A percentile compares a stretch with the other conserved stretches of the same genome.
These are phyloP conservation scores for Melaleuca quinquenervia DNA, from an alignment of 345 rosid species.

Conservation along the genomic window DNA sequence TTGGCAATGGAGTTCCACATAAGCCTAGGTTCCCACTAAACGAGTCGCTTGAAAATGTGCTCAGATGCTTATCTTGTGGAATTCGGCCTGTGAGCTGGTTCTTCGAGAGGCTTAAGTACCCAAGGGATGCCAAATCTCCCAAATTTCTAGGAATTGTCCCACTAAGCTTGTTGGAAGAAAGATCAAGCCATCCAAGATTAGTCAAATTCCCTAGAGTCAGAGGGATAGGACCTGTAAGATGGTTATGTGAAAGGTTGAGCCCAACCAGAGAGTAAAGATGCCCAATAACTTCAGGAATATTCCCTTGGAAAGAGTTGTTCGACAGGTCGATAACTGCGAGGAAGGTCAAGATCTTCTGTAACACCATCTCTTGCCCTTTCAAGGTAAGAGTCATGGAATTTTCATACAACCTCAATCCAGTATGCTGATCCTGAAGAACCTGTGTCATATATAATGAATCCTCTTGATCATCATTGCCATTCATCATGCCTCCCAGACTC, in stretches of 20 bases:
- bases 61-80: not conserved
- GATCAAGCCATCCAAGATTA: not conserved
- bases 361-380: not conserved
- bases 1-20: not conserved
- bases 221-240: not conserved
- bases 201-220: not conserved
- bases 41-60: not conserved
- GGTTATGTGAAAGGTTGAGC: not conserved
- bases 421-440: accelerated
- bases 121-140: not conserved
- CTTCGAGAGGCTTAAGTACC: not conserved
- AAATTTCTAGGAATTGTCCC: not conserved
- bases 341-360: not conserved
- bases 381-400: not conserved
- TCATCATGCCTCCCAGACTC: not conserved
- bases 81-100: not conserved
- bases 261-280: not conserved
- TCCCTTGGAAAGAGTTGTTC: not conserved
- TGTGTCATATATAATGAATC: not conserved
- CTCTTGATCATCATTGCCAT: not conserved
- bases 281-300: not conserved
- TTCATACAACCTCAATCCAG: accelerated
- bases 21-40: not conserved
- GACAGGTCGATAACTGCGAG: not conserved
- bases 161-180: not conserved